Base-by-base conservation (phyloP, 768 basidiomycete genomes). In the Pleurotus pulmonarius region DNA sequence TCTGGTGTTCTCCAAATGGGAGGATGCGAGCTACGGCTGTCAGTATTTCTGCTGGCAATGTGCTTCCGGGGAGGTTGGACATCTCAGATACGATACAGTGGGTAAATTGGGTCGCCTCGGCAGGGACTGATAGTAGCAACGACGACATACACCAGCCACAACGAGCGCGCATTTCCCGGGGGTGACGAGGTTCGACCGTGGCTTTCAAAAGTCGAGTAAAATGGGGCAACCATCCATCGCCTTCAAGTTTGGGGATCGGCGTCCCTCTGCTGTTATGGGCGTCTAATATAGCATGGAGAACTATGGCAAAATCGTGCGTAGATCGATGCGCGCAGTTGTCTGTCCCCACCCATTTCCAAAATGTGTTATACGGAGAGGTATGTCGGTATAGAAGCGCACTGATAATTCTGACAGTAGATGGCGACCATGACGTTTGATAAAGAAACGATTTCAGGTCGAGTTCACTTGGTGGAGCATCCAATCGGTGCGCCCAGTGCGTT, bases 211-310 rank as follows among this genome's bases (percentile, higher is more conserved):
- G 57, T n/a, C 66, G 65, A 1, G 67, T 47, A 25, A 79, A 54
- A 34, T 74, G 66, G 9, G 60, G 59, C 1, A 58, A n/a, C 67
- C 78, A 74, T 16, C 65, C 44, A 7, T 67, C 64, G 29, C 60
- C 55, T 13, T 69, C 57, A 1, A 63, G 54, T 13, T 56, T 49
- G 7, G 60, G 58, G 2, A 60, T 12, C 13, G 38, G 25, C 5
- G 46, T 51, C 11, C 29, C 59, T 2, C 59, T 61, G 20, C 63
- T 46, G n/a, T 59, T 62, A 8, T 58, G 59, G 26, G 69, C 63
- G 22, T 85, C 82, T n/a, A 85, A 64, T 53, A 80, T 76, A 5
- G 80, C 77, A 47, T 73, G 68, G 5, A 85, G 46, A 7, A 80
- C 71, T 0, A 68, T 62, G 18, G 77, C 64, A 13, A 82, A 64